Conservation (phyloP, 805 yeast species). For the Jamesozyma spencerorum region DNA sequence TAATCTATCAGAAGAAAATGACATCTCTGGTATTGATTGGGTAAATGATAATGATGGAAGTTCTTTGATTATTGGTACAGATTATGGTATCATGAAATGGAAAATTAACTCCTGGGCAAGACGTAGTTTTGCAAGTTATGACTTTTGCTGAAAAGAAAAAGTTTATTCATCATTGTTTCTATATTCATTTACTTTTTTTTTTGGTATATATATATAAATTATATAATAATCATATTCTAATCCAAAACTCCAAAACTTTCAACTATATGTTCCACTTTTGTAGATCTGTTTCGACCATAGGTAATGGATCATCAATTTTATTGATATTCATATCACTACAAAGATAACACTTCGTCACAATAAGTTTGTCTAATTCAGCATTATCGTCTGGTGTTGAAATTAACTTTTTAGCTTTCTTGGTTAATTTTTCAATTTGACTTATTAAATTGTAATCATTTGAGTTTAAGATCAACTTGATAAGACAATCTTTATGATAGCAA, state of each 20-base stretch:
- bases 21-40: conserved; percentile 57
- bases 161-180: neutral
- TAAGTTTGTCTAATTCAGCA: conserved; percentile 46
- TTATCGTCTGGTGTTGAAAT: neutral
- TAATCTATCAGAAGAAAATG: conserved; percentile 32
- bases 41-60: conserved; percentile 41
- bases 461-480: conserved; percentile 49
- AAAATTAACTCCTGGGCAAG: conserved; percentile 56
- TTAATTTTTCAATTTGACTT: conserved; percentile 43
- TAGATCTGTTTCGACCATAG: conserved; percentile 32
- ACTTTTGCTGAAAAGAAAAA: conserved; percentile 29
- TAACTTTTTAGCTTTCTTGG: conserved; percentile 18
- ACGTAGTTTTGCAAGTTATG: conserved; percentile 50
- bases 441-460: conserved; percentile 62
- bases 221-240: conserved; percentile 17
- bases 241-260: neutral
- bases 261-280: conserved; percentile 41
- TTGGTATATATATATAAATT: neutral
- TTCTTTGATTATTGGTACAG: conserved; percentile 50
- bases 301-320: conserved; percentile 55
- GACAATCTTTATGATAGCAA: conserved; percentile 81
- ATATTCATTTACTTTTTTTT: too few relatives aligned
- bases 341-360: conserved; percentile 58
- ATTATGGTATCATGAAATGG: conserved; percentile 63
- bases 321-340: conserved; percentile 71